Conservation (phyloP, 805 yeast species). For the Candida piceae region DNA sequence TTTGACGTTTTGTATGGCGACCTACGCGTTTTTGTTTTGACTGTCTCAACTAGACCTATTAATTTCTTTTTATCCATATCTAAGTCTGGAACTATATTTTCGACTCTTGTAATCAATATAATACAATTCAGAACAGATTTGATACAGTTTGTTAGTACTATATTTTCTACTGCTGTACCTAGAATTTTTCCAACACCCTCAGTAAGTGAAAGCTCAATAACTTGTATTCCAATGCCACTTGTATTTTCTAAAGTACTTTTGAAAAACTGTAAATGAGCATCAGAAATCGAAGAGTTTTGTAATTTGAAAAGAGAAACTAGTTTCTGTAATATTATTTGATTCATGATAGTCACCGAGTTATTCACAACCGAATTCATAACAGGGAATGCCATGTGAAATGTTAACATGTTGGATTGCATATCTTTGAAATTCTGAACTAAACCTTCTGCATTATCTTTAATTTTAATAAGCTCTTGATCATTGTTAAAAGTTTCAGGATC, state of each 20-base stretch:
- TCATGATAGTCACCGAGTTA: constrained; percentile 22
- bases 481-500: constrained; percentile 20
- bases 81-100: constrained; percentile 9
- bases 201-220: background rate
- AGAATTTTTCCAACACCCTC: constrained; percentile 9
- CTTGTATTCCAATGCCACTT: constrained; percentile 4
- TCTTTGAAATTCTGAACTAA: constrained; percentile 21
- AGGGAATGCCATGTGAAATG: constrained; percentile 23
- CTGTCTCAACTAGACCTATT: constrained; percentile 1
- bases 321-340: constrained; percentile 24
- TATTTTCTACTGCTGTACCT: constrained; percentile 16
- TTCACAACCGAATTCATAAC: constrained; percentile 20
- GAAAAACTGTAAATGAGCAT: constrained; percentile 17
- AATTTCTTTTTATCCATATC: constrained; percentile 1
- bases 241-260: constrained; percentile 17
- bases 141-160: constrained; percentile 21
- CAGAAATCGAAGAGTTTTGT: background rate
- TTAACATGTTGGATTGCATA: constrained; percentile 22
- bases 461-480: constrained; percentile 12
- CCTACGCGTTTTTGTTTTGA: constrained; percentile 3
- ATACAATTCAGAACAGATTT: constrained; percentile 26
- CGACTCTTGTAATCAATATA: constrained; percentile 18
- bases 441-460: constrained; percentile 21
- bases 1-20: constrained; percentile 7
- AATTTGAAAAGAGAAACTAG: constrained; percentile 17